Base-by-base conservation (phyloP, 2,329 filamentous ascomycete species). In the Pseudopyrenochaeta lycopersici region DNA sequence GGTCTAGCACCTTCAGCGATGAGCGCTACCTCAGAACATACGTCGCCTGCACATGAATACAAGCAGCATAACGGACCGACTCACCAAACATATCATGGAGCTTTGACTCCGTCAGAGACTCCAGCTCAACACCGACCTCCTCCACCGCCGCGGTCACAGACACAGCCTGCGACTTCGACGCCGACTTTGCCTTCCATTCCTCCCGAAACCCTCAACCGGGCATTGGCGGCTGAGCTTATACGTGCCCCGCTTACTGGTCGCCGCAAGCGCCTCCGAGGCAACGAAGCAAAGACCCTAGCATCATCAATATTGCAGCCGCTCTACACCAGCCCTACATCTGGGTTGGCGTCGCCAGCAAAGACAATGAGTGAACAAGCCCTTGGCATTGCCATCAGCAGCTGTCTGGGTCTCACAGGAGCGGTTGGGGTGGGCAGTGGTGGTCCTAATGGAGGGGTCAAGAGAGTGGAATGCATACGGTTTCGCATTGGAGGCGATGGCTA, bases 221-320 rank as follows among this genome's bases (percentile, higher is more conserved):
- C 76, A 2, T 67, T 82, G 11, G 76, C 79, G 5, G 76, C 76
- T 32, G 79, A 82, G 52, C 71, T 82, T 3, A 76, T 82, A 18
- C 78, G 79, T 17, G 80, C 79, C 6, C 75, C 76, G 2, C 62
- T 82, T 0, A 63, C 66, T 4, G 79, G 79, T 10, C 73, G 78
- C 0, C 61, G 67, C 27, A 77, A 75, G 52, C 74, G 79, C 12
- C 66, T 82, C 6, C 72, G 73, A 18, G 76, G 79, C 36, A 76
- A 77, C 17, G 80, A 82, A 69, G 79, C 79, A 1, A 81, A 80
- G 51, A 71, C 72, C 4, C 73, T 82, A 7, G 79, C 80, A 2
- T 75, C 77, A 10, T 68, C 77, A 1, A 74, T 82, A n/a, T 66
- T 82, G 0, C 60, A 62, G 7, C 67, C 69, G 1, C 68, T 80